These are phyloP conservation scores for Aspergillus carlsbadensis DNA, from an alignment of 495 filamentous ascomycete species.

Conservation along the genomic window DNA sequence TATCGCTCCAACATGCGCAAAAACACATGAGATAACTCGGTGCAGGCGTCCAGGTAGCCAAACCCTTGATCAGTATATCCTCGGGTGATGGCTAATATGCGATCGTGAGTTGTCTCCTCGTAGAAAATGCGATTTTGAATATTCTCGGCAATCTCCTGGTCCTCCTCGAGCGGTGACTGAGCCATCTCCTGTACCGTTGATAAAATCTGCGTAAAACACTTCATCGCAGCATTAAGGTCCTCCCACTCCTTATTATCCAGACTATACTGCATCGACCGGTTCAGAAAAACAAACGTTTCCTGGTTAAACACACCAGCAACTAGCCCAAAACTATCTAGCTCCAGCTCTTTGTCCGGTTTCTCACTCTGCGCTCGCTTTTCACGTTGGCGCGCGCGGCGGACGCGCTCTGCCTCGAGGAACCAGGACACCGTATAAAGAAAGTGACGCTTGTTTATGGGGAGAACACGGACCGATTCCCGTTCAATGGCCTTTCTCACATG, in stretches of 20 bases:
- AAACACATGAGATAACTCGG: constrained; percentile 89
- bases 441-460: constrained; percentile 70
- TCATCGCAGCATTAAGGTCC: constrained; percentile 83
- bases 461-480: constrained; percentile 80
- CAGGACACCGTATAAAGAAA: constrained; percentile 93
- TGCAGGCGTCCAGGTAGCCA: constrained; percentile 87
- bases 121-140: constrained; percentile 97
- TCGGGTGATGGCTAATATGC: constrained; percentile 72
- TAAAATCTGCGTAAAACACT: constrained; percentile 76
- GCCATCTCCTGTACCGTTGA: constrained; percentile 94
- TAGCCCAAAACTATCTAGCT: constrained; percentile 77
- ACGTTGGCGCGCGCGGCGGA: constrained; percentile 60
- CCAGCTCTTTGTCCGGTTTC: constrained; percentile 45
- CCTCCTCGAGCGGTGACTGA: constrained; percentile 78
- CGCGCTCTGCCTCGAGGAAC: constrained; percentile 89
- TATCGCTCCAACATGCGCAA: constrained; percentile 89
- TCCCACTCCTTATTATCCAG: constrained; percentile 83
- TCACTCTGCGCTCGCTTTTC: constrained; percentile 34
- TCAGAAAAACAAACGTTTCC: constrained; percentile 85
- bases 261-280: constrained; percentile 73
- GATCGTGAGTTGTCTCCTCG: constrained; percentile 90
- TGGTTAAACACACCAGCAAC: constrained; percentile 89
- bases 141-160: constrained; percentile 97
- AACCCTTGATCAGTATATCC: constrained; percentile 92
- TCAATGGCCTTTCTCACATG: constrained; percentile 88